Evolutionary conservation across 2,329 filamentous ascomycete species (phyloP).

Genomic region (Neurospora sp.): DNA sequence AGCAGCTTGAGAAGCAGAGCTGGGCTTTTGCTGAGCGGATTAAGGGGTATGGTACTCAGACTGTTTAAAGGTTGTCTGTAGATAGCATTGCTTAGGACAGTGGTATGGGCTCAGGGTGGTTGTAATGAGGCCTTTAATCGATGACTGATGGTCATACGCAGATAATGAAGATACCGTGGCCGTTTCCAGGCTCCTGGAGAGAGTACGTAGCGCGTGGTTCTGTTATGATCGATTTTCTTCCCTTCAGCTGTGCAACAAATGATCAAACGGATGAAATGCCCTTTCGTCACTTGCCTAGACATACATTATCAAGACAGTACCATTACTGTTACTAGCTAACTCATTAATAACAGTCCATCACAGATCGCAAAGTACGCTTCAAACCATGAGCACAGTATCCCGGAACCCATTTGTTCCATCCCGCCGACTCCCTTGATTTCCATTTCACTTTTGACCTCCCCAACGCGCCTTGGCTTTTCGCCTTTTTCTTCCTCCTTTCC

Average conservation of each 20-base stretch:
- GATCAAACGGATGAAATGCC: background rate
- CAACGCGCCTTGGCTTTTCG: background rate
- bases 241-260: background rate
- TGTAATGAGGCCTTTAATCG: background rate
- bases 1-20: constrained; percentile 89
- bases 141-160: background rate
- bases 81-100: background rate
- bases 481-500: background rate
- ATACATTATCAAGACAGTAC: background rate
- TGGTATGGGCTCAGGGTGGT: background rate
- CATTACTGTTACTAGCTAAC: background rate
- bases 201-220: background rate
- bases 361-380: background rate
- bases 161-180: background rate
- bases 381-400: background rate
- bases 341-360: background rate
- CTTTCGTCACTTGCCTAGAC: background rate
- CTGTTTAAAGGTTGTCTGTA: constrained; percentile 30
- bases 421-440: background rate
- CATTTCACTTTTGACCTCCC: background rate
- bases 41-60: constrained; percentile 87
- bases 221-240: background rate
- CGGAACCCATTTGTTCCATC: background rate
- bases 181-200: background rate
- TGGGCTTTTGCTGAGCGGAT: constrained; percentile 97